Evolutionary conservation across 345 rosid genomes (phyloP), one percentile per base, ranked within the genome.

Genomic region (Eucalyptus erythrocorys): DNA sequence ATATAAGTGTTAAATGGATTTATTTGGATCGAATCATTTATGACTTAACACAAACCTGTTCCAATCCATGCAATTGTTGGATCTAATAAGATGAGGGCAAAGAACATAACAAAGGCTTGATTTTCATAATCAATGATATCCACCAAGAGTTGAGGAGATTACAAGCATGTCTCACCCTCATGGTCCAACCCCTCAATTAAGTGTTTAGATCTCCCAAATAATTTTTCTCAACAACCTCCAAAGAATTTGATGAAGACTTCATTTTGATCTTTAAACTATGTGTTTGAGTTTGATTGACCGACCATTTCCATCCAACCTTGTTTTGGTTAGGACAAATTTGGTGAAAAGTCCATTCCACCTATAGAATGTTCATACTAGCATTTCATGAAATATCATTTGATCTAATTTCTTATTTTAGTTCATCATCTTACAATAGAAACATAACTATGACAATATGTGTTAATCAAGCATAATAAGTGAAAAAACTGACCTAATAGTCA

Each of bases 11-110:
- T 51, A 51, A 19, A 51, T 51, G 2, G 10, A 51, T 51, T 51
- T 51, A 51, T 19, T 19, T 51, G 26, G 26, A 51, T 51, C 1
- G 10, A 51, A 51, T 1, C 57, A 51, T 51, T 51, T 51, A 51
- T 51, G 57, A 21, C 0, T 21, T 51, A 19, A 51, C 2, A 51
- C 0, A 51, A 51, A 51, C 9, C 57, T 0, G 0, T 51, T 8
- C 57, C 57, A 51, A 51, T 51, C 57, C 57, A 51, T 26, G 19
- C 57, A 21, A 3, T 21, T 51, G 57, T 19, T 1, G 1, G 57
- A 51, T 51, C 9, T 51, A 51, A 51, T 51, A n/a, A 61, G 34
- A 61, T 51, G 5, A 51, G 21, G 76, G 76, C 37, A n/a, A 64
- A 32, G 10, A 64, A 64, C 40, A 64, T 64, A 16, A 66, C 12